Percentiles rank a stretch among this genome's conserved stretches.
Evolutionary conservation across 768 basidiomycete species (phyloP).

Genomic region (Kockovaella imperatae): DNA sequence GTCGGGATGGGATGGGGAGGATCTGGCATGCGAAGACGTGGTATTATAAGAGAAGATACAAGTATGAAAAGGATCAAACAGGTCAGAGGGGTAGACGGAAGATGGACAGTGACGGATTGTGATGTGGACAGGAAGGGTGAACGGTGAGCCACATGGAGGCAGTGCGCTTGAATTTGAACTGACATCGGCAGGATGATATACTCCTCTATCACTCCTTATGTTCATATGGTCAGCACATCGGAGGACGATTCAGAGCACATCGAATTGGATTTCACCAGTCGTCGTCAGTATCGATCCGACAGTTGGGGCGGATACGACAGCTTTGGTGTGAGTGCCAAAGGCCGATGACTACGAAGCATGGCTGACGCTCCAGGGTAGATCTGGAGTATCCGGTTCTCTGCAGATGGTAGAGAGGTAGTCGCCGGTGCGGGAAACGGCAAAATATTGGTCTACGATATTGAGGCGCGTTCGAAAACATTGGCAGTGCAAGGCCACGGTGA

Average conservation of each 20-base stretch:
- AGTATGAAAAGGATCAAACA: conserved; percentile 48
- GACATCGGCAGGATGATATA: conserved; percentile 67
- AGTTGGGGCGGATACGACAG: conserved; percentile 26
- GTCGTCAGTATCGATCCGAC: not conserved
- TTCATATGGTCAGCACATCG: conserved; percentile 39
- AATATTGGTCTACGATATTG: conserved; percentile 76
- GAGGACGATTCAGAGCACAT: conserved; percentile 40
- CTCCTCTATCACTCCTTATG: conserved; percentile 59
- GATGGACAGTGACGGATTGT: conserved; percentile 93
- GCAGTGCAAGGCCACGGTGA: conserved; percentile 78
- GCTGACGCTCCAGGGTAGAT: conserved; percentile 59
- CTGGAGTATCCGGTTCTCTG: conserved; percentile 92
- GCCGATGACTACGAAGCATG: conserved; percentile 7
- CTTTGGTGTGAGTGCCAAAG: conserved; percentile 36
- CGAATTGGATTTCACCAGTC: conserved; percentile 28
- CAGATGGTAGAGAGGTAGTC: conserved; percentile 89
- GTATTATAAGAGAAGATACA: conserved; percentile 33
- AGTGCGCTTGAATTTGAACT: not conserved
- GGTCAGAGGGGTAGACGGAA: conserved; percentile 65
- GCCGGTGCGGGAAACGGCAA: conserved; percentile 60
- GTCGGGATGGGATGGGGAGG: conserved; percentile 48
- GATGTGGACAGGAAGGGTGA: conserved; percentile 79
- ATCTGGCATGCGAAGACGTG: conserved; percentile 8
- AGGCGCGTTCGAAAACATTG: conserved; percentile 67
- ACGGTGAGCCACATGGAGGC: conserved; percentile 18